Base-by-base conservation (phyloP, 1,139 yeast species). In the Debaryomyces psychrophilus region DNA sequence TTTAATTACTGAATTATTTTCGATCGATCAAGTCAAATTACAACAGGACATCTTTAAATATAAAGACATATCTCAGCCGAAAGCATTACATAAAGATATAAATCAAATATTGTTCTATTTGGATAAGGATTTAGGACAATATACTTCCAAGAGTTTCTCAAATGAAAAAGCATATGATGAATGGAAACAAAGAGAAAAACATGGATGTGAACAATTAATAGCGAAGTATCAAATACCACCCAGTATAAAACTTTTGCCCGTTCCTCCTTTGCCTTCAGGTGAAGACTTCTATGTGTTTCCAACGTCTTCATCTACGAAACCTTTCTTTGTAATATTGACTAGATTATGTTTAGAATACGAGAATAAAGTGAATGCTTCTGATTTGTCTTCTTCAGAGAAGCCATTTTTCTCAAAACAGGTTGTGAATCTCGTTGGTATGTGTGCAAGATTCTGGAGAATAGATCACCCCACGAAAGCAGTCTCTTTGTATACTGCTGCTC, bases 381-480 rank as follows among this genome's bases (percentile, higher is more conserved):
- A 41, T 3, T 36, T 35, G 64, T 68, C 47, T 56, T 57, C 37
- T 35, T 55, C 20, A 50, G 57, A 41, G 37, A 64, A 56, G 8
- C 65, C 68, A 9, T 57, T 68, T 27, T 64, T 68, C 41, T 68
- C 67, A 39, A 74, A 80, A 59, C 64, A 71, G 23, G 69, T 77
- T 2, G 55, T 61, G 23, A 74, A 68, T 44, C 64, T 83, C 20
- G 59, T 82, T 9, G 65, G 61, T 8, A 65, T 72, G 15, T 79
- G 82, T 47, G 70, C 83, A 5, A 73, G 69, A 41, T 69, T 81
- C 41, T 87, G 95, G 95, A 68, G 87, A 50, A 62, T 87, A 5
- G 79, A 79, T 47, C 62, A 63, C 7, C 69, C 82, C 0, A 73
- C 90, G 0, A 66, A 79, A 47, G 80, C 83, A 0, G 73, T 78